Evolutionary conservation across 805 yeast species (phyloP).

Genomic region (Barnettozyma pratensis): DNA sequence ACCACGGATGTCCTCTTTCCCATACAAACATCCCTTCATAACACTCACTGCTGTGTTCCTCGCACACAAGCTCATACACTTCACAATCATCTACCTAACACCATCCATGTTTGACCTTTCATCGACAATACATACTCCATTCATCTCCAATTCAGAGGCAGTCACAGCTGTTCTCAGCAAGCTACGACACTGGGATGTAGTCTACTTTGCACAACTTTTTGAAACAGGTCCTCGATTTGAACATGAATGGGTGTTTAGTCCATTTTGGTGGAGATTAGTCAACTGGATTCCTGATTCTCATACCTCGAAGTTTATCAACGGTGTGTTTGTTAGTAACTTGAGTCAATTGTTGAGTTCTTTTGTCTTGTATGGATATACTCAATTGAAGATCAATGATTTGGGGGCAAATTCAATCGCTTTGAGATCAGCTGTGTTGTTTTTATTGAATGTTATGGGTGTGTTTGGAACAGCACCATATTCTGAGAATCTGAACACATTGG

Average conservation of each 20-base stretch:
- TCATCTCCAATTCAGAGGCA: not conserved
- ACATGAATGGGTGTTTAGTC: conserved; percentile 88
- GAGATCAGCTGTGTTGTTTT: conserved; percentile 40
- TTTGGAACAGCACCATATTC: conserved; percentile 72
- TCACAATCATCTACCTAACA: not conserved
- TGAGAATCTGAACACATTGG: conserved; percentile 64
- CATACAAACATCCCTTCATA: not conserved
- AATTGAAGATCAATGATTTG: conserved; percentile 22
- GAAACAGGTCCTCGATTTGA: conserved; percentile 52
- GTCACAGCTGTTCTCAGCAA: conserved; percentile 28
- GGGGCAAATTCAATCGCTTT: conserved; percentile 25
- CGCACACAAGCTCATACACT: conserved; percentile 1
- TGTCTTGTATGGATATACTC: conserved; percentile 46
- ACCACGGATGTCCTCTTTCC: not conserved
- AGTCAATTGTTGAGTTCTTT: conserved; percentile 47
- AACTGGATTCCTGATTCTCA: conserved; percentile 11
- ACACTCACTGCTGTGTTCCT: not conserved
- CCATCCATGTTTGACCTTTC: conserved; percentile 9
- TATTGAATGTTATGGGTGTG: conserved; percentile 75
- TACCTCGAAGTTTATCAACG: conserved; percentile 35
- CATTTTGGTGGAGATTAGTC: conserved; percentile 62
- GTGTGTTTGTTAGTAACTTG: conserved; percentile 45
- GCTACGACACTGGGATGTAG: conserved; percentile 80
- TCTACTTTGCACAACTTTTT: conserved; percentile 62
- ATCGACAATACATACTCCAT: not conserved